phyloP scores from a whole-genome alignment of 129 eudicot genomes.

The Helichrysum umbraculigerum region DNA sequence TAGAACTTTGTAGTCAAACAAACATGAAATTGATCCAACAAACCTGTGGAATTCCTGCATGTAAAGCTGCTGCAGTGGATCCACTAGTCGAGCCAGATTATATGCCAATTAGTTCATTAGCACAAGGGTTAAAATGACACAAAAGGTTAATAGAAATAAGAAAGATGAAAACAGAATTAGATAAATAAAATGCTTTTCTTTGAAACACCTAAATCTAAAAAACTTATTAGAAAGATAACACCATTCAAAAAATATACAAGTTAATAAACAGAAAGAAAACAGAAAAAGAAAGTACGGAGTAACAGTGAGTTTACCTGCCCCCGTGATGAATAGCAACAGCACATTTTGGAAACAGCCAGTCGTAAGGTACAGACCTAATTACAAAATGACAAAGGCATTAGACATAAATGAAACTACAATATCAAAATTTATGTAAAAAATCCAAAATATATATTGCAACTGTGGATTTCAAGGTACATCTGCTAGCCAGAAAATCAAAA shows the following conservation, averaged over 20 bases:
- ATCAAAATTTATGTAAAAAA: no score
- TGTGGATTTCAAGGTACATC: no score
- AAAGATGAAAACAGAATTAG: background rate
- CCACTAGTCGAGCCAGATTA: constrained; percentile 55
- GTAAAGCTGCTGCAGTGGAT: constrained; percentile 93
- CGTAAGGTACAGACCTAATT: constrained; percentile 72
- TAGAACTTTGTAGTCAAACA: constrained; percentile 18
- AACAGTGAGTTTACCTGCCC: constrained; percentile 59
- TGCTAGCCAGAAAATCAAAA: no score
- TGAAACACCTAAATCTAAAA: background rate
- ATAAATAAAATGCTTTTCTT: background rate
- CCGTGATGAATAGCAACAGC: constrained; percentile 93
- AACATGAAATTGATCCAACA: constrained; percentile 10
- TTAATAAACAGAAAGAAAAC: background rate
- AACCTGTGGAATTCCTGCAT: constrained; percentile 91
- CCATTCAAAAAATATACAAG: background rate
- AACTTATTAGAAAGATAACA: background rate
- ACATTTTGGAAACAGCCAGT: constrained; percentile 88
- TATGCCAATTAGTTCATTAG: constrained; percentile 12
- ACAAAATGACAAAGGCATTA: constrained; percentile 8
- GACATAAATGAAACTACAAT: background rate
- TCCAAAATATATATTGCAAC: no score
- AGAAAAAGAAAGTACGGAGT: constrained; percentile 4
- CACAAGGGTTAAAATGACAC: constrained; percentile 24
- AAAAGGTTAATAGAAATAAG: background rate